phyloP scores from a whole-genome alignment of 1,139 yeast genomes.

The Wickerhamiella pararugosa region DNA sequence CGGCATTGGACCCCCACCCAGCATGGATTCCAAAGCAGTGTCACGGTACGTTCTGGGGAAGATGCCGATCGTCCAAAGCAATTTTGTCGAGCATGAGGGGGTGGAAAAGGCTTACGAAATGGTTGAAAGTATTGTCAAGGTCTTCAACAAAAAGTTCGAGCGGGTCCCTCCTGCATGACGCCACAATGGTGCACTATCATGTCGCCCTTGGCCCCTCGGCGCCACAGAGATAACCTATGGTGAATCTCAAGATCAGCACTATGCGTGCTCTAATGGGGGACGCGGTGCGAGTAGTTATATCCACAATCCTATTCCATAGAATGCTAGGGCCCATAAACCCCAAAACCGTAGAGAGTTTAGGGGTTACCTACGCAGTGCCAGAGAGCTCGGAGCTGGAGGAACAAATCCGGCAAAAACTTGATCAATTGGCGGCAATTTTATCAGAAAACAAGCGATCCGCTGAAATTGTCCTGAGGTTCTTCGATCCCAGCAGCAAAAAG shows the following conservation, averaged over 20 bases:
- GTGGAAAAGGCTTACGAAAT: conserved; percentile 62
- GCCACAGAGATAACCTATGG: conserved; percentile 1
- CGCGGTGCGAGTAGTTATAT: conserved; percentile 37
- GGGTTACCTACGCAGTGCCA: conserved; percentile 25
- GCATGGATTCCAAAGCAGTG: conserved; percentile 31
- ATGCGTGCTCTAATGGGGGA: conserved; percentile 26
- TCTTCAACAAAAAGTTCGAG: conserved; percentile 53
- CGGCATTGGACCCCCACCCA: conserved; percentile 57
- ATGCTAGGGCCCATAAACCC: conserved; percentile 56
- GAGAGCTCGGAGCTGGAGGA: conserved; percentile 11
- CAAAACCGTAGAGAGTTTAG: conserved; percentile 29
- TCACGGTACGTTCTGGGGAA: conserved; percentile 46
- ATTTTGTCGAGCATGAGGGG: conserved; percentile 76
- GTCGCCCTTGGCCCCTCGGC: background rate
- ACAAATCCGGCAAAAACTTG: conserved; percentile 9
- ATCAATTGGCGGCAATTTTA: conserved; percentile 9
- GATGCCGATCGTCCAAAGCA: conserved; percentile 29
- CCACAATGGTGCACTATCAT: background rate
- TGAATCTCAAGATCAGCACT: conserved; percentile 20
- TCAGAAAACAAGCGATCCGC: conserved; percentile 6
- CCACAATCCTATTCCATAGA: conserved; percentile 56
- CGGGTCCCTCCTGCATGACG: background rate
- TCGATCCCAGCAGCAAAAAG: conserved; percentile 23
- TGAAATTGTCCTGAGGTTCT: conserved; percentile 23
- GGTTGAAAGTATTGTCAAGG: conserved; percentile 66